Evolutionary conservation across 2,329 filamentous ascomycete genomes (phyloP), one percentile per base, ranked within the genome.

Genomic region (Madurella fahalii): DNA sequence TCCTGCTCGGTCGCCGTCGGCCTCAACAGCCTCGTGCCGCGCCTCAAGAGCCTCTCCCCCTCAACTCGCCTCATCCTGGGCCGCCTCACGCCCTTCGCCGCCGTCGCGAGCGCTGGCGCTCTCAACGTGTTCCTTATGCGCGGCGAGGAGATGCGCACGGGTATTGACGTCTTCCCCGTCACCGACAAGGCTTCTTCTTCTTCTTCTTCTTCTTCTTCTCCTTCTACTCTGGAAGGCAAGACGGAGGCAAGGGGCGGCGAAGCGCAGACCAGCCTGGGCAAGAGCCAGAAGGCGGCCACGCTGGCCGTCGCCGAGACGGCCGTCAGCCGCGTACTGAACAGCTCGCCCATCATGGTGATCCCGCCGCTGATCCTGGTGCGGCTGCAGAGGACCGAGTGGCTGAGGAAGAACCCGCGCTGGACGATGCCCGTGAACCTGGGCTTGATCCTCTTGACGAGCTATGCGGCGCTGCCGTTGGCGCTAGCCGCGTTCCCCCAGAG

Each of bases 111-210:
- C 56, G 94, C 94, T 4, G 92, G 91, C 66, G 90, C 86, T 1
- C 79, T 99, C 59, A 99, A 99, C 72, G 94, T 96, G 25, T 95
- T 96, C 73, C 82, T 99, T 52, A 99, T 99, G 94, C 90, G 94
- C 56, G 87, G 90, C 60, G 93, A 96, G 72, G 94, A 99, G 75
- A 97, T 99, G 65, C 82, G 89, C 66, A 83, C 83, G 58, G 94
- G 94, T 50, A 99, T 99, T 67, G 90, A 97, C 71, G 84, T 99
- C 39, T 96, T 87, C 71, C 91, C 92, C 1, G 85, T 90, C 7
- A 80, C 92, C 11, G 86, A 85, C 2, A 85, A 85, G 4, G 79
- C 78, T 31, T 4, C 46, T 4, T n/a, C 44, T 5, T 32, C 18
- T 34, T 7, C 31, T 34, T 7, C 31, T 34, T 7, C 31, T 12